These are phyloP conservation scores for Mucor racemosus DNA, from an alignment of 371 early-diverging fungal genomes.

Conservation along the genomic window DNA sequence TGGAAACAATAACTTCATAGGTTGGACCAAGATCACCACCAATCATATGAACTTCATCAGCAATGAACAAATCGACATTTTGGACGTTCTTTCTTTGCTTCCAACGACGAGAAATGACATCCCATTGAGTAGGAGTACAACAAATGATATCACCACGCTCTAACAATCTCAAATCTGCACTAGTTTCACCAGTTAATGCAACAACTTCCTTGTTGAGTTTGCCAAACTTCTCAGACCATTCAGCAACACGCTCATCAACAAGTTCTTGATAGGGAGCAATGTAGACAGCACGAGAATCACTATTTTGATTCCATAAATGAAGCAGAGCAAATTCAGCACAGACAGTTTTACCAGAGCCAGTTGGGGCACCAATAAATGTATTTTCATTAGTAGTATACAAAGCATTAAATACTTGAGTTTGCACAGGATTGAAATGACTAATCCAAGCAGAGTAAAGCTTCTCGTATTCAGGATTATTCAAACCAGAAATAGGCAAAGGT, in stretches of 20 bases:
- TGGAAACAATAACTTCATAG: slow-evolving; percentile 89
- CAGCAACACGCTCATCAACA: slow-evolving; percentile 74
- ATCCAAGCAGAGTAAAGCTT: slow-evolving; percentile 65
- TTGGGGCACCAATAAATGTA: slow-evolving; percentile 94
- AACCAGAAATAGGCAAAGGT: slow-evolving; percentile 82
- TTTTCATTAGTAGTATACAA: slow-evolving; percentile 92
- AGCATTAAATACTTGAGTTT: slow-evolving; percentile 94
- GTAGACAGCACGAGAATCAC: slow-evolving; percentile 84
- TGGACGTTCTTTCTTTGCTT: slow-evolving; percentile 92
- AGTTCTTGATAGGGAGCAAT: slow-evolving; percentile 93
- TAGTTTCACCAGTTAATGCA: slow-evolving; percentile 94
- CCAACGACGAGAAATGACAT: slow-evolving; percentile 95
- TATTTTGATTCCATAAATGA: slow-evolving; percentile 73
- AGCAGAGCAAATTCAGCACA: slow-evolving; percentile 96
- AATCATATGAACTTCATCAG: slow-evolving; percentile 97
- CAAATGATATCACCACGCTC: slow-evolving; percentile 91
- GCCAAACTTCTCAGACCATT: slow-evolving; percentile 83
- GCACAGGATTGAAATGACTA: slow-evolving; percentile 93
- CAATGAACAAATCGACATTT: slow-evolving; percentile 87
- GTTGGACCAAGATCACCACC: slow-evolving; percentile 87
- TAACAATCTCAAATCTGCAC: slow-evolving; percentile 86
- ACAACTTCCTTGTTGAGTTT: slow-evolving; percentile 79
- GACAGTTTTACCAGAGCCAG: slow-evolving; percentile 97
- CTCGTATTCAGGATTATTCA: slow-evolving; percentile 77
- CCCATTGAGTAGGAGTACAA: slow-evolving; percentile 98